Evolutionary conservation across 1,284 basidiomycete genomes (phyloP).

Genomic region (Fistulina hepatica): DNA sequence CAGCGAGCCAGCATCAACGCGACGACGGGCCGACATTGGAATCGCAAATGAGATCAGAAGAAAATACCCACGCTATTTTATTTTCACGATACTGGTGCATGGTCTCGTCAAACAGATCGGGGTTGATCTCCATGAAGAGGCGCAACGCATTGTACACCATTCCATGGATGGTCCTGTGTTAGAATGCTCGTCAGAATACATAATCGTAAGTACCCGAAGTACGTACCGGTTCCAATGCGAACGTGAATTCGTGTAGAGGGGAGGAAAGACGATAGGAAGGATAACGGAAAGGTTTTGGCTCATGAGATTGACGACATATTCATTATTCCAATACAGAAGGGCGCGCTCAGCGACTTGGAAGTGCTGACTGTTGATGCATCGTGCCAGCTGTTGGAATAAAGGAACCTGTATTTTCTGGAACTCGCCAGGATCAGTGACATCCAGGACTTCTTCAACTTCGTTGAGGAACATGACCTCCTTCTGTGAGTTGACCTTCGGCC

Average conservation of each 20-base stretch:
- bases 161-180: conserved; percentile 84
- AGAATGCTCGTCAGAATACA: conserved; percentile 11
- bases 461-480: conserved; percentile 99
- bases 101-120: conserved; percentile 88
- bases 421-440: conserved; percentile 94
- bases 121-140: conserved; percentile 99
- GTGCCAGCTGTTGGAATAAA: conserved; percentile 89
- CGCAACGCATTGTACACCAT: conserved; percentile 99
- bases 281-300: conserved; percentile 88
- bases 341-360: conserved; percentile 98
- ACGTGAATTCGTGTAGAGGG: conserved; percentile 93
- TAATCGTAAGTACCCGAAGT: conserved; percentile 5
- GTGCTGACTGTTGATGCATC: conserved; percentile 98
- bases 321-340: conserved; percentile 96
- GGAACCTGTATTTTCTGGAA: conserved; percentile 95
- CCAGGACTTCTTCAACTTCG: conserved; percentile 98
- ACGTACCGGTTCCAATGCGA: conserved; percentile 96
- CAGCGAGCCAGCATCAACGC: conserved; percentile 3
- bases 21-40: neutral
- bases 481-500: conserved; percentile 99
- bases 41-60: neutral
- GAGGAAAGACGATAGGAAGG: conserved; percentile 96
- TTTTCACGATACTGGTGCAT: conserved; percentile 91
- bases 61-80: conserved; percentile 60
- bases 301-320: conserved; percentile 99